Percentiles rank a stretch among this genome's conserved stretches.
Conservation (phyloP, 306 rosid genomes). For the Quercus rubra region DNA sequence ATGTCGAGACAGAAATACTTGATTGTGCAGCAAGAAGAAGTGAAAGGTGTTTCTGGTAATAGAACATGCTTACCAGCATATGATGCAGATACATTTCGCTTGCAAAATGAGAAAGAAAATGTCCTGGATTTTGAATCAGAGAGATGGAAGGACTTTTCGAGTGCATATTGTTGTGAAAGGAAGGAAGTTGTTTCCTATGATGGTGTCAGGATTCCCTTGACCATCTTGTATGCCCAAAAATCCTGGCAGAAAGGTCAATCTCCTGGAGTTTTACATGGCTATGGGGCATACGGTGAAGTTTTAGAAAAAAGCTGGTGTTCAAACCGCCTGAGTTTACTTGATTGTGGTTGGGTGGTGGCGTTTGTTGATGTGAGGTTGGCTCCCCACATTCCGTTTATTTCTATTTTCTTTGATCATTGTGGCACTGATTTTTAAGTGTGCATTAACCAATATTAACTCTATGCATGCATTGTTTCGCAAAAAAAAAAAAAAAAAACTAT, state of each 20-base stretch:
- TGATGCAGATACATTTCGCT: not conserved
- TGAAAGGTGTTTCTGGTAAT: slow-evolving; percentile 42
- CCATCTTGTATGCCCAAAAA: slow-evolving; percentile 63
- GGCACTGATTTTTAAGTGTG: not conserved
- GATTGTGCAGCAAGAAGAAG: slow-evolving; percentile 83
- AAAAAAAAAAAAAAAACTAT: not conserved
- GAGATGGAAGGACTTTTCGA: slow-evolving; percentile 66
- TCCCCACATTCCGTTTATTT: not conserved
- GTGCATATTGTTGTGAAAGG: slow-evolving; percentile 57
- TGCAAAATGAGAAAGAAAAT: slow-evolving; percentile 22
- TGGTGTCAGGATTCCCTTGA: slow-evolving; percentile 66
- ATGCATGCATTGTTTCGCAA: not conserved
- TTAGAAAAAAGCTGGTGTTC: slow-evolving; percentile 83
- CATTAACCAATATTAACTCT: not conserved
- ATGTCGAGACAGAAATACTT: slow-evolving; percentile 63
- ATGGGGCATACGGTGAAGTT: slow-evolving; percentile 93
- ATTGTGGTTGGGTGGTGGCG: slow-evolving; percentile 93
- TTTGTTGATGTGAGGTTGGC: slow-evolving; percentile 89
- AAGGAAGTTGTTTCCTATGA: slow-evolving; percentile 73
- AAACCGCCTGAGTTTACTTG: slow-evolving; percentile 78
- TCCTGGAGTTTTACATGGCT: slow-evolving; percentile 82
- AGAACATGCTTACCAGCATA: slow-evolving; percentile 20
- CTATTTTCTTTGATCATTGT: not conserved
- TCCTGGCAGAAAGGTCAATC: slow-evolving; percentile 60
- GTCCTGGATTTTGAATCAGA: slow-evolving; percentile 31